These are phyloP conservation scores for Fusarium proliferatum DNA, from an alignment of 2,329 filamentous ascomycete species.

Conservation along the genomic window DNA sequence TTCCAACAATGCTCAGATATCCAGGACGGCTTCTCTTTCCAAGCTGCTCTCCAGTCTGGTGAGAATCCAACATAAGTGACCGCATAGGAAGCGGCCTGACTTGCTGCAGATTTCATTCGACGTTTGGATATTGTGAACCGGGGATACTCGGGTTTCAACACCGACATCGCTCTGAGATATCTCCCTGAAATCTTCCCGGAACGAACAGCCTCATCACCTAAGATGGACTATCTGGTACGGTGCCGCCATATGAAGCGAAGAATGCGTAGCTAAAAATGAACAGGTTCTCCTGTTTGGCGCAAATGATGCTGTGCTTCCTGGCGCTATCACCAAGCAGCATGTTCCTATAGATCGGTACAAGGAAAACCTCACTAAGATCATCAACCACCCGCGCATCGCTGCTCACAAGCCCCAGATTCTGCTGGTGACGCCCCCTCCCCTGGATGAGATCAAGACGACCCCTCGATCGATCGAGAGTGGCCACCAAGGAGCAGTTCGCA, in stretches of 20 bases:
- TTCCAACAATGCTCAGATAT: constrained; percentile 75
- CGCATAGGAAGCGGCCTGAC: neutral
- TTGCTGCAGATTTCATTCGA: constrained; percentile 73
- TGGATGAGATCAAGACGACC: constrained; percentile 78
- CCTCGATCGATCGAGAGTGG: constrained; percentile 60
- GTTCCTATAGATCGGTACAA: constrained; percentile 81
- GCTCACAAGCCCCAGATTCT: constrained; percentile 80
- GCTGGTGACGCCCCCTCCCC: constrained; percentile 83
- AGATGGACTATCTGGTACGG: constrained; percentile 74
- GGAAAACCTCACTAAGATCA: constrained; percentile 76
- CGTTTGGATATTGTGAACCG: constrained; percentile 88
- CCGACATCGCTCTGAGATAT: constrained; percentile 75
- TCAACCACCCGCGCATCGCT: constrained; percentile 75
- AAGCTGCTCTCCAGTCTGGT: constrained; percentile 77
- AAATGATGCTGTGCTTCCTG: constrained; percentile 83
- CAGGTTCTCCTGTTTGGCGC: constrained; percentile 87
- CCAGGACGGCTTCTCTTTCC: constrained; percentile 77
- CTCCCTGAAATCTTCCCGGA: constrained; percentile 77
- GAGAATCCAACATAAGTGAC: constrained; percentile 44
- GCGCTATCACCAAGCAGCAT: constrained; percentile 74
- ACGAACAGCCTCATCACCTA: constrained; percentile 63
- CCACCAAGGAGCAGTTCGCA: constrained; percentile 56
- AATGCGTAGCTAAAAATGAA: constrained; percentile 32
- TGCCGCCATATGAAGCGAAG: neutral
- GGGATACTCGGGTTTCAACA: constrained; percentile 89